phyloP scores from a whole-genome alignment of 75 land plant species.

The Adiantum capillusveneris region DNA sequence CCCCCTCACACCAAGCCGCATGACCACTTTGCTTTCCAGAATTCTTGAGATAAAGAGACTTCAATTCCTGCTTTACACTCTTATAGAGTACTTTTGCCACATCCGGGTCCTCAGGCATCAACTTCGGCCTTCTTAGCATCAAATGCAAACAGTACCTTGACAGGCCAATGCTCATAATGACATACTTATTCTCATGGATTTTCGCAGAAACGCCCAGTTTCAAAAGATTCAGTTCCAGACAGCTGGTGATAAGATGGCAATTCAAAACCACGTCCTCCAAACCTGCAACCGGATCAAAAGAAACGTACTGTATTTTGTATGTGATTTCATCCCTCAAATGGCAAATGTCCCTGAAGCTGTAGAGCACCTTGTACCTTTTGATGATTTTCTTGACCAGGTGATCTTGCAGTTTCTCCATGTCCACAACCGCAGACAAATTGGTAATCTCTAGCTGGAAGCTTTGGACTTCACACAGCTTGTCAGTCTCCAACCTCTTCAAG shows the following conservation, averaged over 20 bases:
- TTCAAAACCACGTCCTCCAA: not conserved
- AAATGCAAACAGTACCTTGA: not conserved
- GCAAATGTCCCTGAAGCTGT: not conserved
- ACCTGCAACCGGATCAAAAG: not conserved
- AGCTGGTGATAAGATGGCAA: not conserved
- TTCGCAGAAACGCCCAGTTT: not conserved
- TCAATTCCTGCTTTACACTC: not conserved
- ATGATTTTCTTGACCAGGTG: not conserved
- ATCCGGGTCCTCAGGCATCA: not conserved
- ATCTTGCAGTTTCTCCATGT: slow-evolving; percentile 1
- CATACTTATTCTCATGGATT: not conserved
- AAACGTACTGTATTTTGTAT: not conserved
- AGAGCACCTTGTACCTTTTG: not conserved
- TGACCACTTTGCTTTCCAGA: not conserved
- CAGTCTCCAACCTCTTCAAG: not conserved
- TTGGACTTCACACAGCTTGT: not conserved
- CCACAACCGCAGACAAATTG: not conserved
- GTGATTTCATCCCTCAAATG: not conserved
- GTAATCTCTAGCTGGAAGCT: not conserved
- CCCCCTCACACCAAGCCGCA: not conserved
- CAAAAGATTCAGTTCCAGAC: not conserved
- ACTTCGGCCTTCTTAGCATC: not conserved
- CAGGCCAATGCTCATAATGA: not conserved
- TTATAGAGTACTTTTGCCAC: not conserved
- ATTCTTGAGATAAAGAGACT: not conserved